Base-by-base conservation (phyloP, 768 basidiomycete genomes). In the Coprinellus micaceus region DNA sequence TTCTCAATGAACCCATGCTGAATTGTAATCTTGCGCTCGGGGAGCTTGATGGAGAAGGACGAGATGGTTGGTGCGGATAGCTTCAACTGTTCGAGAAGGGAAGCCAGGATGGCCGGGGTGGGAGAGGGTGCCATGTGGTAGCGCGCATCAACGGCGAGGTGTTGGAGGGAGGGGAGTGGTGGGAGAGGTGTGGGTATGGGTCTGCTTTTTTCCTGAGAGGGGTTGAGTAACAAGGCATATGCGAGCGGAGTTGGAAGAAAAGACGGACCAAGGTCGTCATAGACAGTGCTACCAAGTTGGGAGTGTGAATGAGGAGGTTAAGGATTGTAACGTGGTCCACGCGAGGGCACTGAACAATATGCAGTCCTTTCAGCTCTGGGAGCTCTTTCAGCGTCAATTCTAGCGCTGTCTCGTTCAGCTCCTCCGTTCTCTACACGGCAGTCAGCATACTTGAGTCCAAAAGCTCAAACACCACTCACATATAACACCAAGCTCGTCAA, bases 341-440 rank as follows among this genome's bases (percentile, higher is more conserved):
- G 56, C 81, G 81, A 5, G 77, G 67, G 65, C 89, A 90, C 3
- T 74, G 76, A 26, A 88, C 64, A 25, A 90, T 66, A 66, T 89
- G 85, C 2, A 91, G 73, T 4, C 79, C 81, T 9, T 70, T 68
- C 10, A 91, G 74, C 25, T 71, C 68, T 0, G 86, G 82, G 0
- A 89, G 72, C 6, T 81, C 72, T 15, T 63, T 49, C 10, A 89
- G 67, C 2, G 75, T 75, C 28, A 69, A 54, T 40, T 78, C 75
- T 40, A 90, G 71, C 4, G 85, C 71, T 33, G 62, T 61, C 39
- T 77, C 76, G 63, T 86, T 83, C 30, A 87, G 66, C 21, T 84
- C 78, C 36, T 71, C 75, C 2, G 81, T 77, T 72, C 77, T 79
- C 89, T 91, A 60, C 29, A 4, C 17, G 52, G 45, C 45, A 24